These are phyloP conservation scores for Dissophora globulifera DNA, from an alignment of 192 early-diverging fungal genomes.

Conservation along the genomic window DNA sequence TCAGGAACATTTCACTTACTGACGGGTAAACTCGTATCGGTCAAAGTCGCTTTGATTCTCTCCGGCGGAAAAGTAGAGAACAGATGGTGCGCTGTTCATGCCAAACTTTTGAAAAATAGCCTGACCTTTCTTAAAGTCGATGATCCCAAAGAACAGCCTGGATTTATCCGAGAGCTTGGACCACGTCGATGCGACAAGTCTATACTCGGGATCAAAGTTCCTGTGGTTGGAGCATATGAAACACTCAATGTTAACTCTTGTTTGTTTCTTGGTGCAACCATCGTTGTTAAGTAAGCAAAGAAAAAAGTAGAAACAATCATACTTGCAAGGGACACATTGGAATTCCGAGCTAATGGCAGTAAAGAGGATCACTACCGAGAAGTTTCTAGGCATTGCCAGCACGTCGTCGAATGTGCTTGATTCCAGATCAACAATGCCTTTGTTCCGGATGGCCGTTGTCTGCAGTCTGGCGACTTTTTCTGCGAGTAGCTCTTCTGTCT, in stretches of 20 bases:
- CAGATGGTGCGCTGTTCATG: constrained; percentile 67
- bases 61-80: constrained; percentile 74
- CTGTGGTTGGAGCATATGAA: constrained; percentile 51
- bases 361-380: constrained; percentile 71
- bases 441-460: constrained; percentile 20
- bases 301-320: too few species aligned
- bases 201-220: constrained; percentile 75
- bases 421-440: constrained; percentile 65
- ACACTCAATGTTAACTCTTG: neutral
- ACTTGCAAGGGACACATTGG: constrained; percentile 81
- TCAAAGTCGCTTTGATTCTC: constrained; percentile 33
- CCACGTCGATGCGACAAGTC: constrained; percentile 67
- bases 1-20: constrained; percentile 45
- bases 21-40: constrained; percentile 68
- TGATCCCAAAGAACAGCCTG: constrained; percentile 68
- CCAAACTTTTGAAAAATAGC: constrained; percentile 72
- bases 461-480: constrained; percentile 34
- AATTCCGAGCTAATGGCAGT: constrained; percentile 72
- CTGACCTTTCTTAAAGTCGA: constrained; percentile 74
- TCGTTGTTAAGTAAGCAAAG: too few species aligned
- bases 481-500: neutral
- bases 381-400: constrained; percentile 73
- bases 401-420: constrained; percentile 64
- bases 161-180: constrained; percentile 44
- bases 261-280: neutral